A percentile compares a stretch with the other conserved stretches of the same genome.
Conservation (phyloP, 2,329 filamentous ascomycete species). For the Ploettnerulaceae sp. region DNA sequence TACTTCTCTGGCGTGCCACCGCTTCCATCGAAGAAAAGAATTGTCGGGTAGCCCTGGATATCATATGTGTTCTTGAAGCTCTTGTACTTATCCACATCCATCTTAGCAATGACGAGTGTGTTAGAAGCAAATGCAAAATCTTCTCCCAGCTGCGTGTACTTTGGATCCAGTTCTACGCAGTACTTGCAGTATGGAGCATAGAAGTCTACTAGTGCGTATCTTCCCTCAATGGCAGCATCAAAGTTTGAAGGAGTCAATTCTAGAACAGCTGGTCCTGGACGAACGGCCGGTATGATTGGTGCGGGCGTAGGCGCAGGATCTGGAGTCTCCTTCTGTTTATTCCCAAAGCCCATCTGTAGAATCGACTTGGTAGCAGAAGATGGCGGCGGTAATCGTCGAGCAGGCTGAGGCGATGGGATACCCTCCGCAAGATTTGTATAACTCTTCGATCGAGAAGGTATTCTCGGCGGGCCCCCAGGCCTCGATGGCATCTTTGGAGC, state of each 20-base stretch:
- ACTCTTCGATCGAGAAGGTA: conserved; percentile 32
- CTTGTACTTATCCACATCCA: conserved; percentile 85
- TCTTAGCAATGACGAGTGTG: conserved; percentile 81
- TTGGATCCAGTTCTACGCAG: conserved; percentile 89
- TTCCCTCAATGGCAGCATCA: conserved; percentile 80
- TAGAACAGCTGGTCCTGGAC: conserved; percentile 49
- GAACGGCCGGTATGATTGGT: conserved; percentile 10
- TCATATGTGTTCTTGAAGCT: conserved; percentile 66
- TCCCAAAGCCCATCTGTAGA: conserved; percentile 28
- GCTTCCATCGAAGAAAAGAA: conserved; percentile 72
- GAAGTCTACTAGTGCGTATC: conserved; percentile 93
- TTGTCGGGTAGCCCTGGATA: conserved; percentile 83
- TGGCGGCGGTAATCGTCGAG: conserved; percentile 25
- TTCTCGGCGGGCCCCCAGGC: conserved; percentile 42
- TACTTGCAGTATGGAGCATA: conserved; percentile 97
- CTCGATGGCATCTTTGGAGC: conserved; percentile 29
- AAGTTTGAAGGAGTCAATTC: conserved; percentile 88
- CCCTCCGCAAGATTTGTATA: conserved; percentile 13
- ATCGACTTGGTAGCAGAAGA: conserved; percentile 18
- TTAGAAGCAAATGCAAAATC: conserved; percentile 69
- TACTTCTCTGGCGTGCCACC: conserved; percentile 23
- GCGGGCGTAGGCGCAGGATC: conserved; percentile 18
- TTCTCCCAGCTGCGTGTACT: conserved; percentile 77
- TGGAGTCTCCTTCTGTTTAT: conserved; percentile 24
- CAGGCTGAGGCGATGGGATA: conserved; percentile 13